Evolutionary conservation across 106 monocot genomes (phyloP).

Genomic region (Acanthochlamys bracteata): DNA sequence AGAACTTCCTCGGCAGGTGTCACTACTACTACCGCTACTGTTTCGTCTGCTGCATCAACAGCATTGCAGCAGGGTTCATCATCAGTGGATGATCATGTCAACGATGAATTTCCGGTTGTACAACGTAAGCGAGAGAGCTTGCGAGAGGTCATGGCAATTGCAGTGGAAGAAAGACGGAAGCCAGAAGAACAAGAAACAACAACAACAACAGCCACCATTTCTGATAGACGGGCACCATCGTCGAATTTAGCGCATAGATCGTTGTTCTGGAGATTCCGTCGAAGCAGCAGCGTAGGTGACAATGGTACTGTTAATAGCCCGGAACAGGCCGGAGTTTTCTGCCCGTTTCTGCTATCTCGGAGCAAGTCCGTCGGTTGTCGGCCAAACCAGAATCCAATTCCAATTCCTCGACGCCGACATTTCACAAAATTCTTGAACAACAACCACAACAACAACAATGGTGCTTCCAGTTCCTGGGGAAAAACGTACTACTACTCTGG

Average conservation of each 20-base stretch:
- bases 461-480: neutral
- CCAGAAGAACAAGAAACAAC: neutral
- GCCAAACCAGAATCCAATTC: neutral
- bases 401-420: neutral
- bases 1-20: neutral
- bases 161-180: neutral
- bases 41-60: no score
- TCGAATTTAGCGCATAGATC: no score
- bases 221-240: no score
- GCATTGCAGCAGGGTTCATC: neutral
- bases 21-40: no score
- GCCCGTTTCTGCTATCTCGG: neutral
- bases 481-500: constrained; percentile 3
- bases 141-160: neutral
- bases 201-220: no score
- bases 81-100: neutral
- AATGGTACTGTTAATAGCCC: neutral
- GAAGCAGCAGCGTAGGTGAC: constrained; percentile 2
- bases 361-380: constrained; percentile 8
- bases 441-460: neutral
- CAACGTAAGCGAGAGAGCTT: neutral
- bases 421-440: neutral
- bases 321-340: neutral
- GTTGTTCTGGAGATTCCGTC: constrained; percentile 8
- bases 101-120: no score